Evolutionary conservation across 108 stramenopile species (phyloP), one percentile per base, ranked within the genome.

Genomic region (Skeletonema menzelii): DNA sequence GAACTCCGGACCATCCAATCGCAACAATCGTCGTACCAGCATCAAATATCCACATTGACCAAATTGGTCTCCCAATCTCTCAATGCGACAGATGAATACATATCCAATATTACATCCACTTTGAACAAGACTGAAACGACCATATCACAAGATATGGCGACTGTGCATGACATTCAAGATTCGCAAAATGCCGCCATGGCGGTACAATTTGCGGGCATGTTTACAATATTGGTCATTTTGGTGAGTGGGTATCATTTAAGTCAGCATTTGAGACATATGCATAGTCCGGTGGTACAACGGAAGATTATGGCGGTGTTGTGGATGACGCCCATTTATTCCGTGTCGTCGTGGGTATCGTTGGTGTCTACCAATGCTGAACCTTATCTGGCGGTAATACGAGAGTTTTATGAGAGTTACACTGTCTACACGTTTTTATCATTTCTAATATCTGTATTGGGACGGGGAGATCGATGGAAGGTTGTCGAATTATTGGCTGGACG

Each of bases 301-400:
- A 92, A 93, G 56, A 88, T 97, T 27, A 72, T 93, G 64, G 87
- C 93, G 11, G 88, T 97, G 59, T 42, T 97, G n/a, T 97, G 93
- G 93, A 95, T 96, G 93, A 84, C 83, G 26, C 95, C 95, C 10
- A 89, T 96, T 15, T 96, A 96, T 82, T 63, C 80, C 27, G 74
- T 89, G 0, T 87, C 92, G n/a, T 78, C 84, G 26, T 93, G 89
- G 80, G 56, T 93, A 30, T 84, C 75, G 40, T 73, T 96, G 5
- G 19, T 94, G 7, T 84, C 86, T 60, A 87, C 90, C 5, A 37
- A 59, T 11, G 35, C 82, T 8, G 86, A 88, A 37, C 88, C 79
- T 11, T 91, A 86, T 38, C 79, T 96, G 40, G 77, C 78, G 5
- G 82, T 94, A 22, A 72, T 94, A 64, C 81, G 86, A 60, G 95